These are phyloP conservation scores for Globisporangium iwayamae DNA, from an alignment of 352 stramenopile genomes.

Conservation along the genomic window DNA sequence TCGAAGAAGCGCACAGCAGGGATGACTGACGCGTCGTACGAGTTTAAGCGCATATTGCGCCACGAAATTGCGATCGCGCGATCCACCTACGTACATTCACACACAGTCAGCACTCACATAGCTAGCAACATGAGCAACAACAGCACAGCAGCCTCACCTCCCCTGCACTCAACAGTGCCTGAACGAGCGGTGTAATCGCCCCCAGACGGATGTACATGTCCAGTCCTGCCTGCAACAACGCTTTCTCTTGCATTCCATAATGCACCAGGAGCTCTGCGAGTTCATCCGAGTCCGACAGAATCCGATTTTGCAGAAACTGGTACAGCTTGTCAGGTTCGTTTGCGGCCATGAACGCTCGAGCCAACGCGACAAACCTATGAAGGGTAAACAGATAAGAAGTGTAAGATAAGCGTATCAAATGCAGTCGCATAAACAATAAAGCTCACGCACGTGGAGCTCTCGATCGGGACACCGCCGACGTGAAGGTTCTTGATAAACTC, in stretches of 20 bases:
- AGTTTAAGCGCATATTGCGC: conserved; percentile 34
- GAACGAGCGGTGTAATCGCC: conserved; percentile 39
- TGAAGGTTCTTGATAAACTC: conserved; percentile 66
- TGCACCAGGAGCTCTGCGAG: conserved; percentile 54
- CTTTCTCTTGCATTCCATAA: conserved; percentile 19
- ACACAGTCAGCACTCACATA: not conserved
- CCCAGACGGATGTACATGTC: conserved; percentile 69
- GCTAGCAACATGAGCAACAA: not conserved
- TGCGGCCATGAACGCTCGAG: conserved; percentile 44
- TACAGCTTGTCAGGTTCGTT: conserved; percentile 49
- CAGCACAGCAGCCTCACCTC: conserved; percentile 27
- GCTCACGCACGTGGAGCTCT: conserved; percentile 44
- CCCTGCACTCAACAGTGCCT: conserved; percentile 41
- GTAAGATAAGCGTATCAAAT: too few relatives aligned
- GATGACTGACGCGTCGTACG: conserved; percentile 36
- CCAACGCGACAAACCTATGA: conserved; percentile 51
- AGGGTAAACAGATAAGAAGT: too few relatives aligned
- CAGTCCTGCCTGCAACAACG: conserved; percentile 51
- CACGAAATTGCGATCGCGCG: conserved; percentile 46
- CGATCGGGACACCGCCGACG: conserved; percentile 44
- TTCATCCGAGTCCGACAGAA: conserved; percentile 50
- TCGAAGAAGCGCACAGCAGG: conserved; percentile 47
- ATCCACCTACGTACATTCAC: conserved; percentile 25
- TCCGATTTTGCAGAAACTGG: conserved; percentile 61
- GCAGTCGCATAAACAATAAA: too few relatives aligned